Percentiles rank a stretch among this genome's conserved stretches.
phyloP scores from a whole-genome alignment of 2,329 filamentous ascomycete species.

The Dendryphion nanum region DNA sequence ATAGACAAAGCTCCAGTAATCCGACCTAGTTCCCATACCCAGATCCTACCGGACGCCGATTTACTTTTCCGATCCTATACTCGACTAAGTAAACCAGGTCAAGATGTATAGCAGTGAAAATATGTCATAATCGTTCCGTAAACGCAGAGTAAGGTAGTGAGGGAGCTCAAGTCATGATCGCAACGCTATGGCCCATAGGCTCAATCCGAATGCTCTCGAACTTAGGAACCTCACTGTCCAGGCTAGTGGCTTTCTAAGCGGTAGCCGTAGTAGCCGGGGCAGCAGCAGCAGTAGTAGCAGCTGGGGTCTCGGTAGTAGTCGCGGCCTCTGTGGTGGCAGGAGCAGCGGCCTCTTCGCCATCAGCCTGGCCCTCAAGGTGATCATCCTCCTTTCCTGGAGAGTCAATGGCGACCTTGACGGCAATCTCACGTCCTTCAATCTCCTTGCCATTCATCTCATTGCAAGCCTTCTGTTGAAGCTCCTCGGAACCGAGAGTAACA shows the following conservation, averaged over 20 bases:
- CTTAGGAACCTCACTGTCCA: too few species aligned
- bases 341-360: slow-evolving; percentile 39
- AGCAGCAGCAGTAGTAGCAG: slow-evolving; percentile 6
- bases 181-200: slow-evolving; percentile 11
- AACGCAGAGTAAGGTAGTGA: too few species aligned
- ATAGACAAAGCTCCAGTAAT: slow-evolving; percentile 11
- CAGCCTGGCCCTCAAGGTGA: slow-evolving; percentile 51
- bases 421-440: slow-evolving; percentile 97
- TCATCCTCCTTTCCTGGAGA: slow-evolving; percentile 98
- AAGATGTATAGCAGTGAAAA: slow-evolving; percentile 31
- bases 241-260: slow-evolving; percentile 30
- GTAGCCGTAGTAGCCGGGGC: slow-evolving; percentile 28
- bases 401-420: slow-evolving; percentile 99
- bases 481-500: slow-evolving; percentile 92
- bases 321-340: slow-evolving; percentile 13
- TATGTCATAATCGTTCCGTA: too few species aligned
- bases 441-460: slow-evolving; percentile 99
- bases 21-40: slow-evolving; percentile 28
- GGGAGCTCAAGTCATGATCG: slow-evolving; percentile 13
- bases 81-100: slow-evolving; percentile 29
- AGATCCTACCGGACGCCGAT: slow-evolving; percentile 29
- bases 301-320: slow-evolving; percentile 21
- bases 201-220: slow-evolving; percentile 9
- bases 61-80: slow-evolving; percentile 30
- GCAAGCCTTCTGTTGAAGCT: slow-evolving; percentile 96